These are phyloP conservation scores for Brettanomyces naardenensis DNA, from an alignment of 805 yeast species.

Conservation along the genomic window DNA sequence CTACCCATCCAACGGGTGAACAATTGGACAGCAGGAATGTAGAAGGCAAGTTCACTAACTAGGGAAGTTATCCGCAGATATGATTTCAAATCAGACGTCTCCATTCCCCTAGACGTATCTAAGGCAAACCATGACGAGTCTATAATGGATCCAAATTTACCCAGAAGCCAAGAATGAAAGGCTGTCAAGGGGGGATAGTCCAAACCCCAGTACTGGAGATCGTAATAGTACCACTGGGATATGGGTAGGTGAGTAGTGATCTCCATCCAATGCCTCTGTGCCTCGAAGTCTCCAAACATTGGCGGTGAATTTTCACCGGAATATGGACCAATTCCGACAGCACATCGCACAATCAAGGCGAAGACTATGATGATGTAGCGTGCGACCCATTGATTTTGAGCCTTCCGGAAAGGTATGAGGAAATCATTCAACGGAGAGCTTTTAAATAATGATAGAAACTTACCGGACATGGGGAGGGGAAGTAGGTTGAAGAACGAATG, in stretches of 20 bases:
- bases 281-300: slow-evolving; percentile 92
- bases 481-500: too few relatives aligned
- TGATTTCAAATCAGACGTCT: slow-evolving; percentile 57
- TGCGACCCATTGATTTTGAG: slow-evolving; percentile 87
- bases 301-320: slow-evolving; percentile 72
- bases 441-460: slow-evolving; percentile 25
- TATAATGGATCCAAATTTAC: slow-evolving; percentile 59
- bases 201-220: slow-evolving; percentile 89
- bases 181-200: slow-evolving; percentile 98
- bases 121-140: slow-evolving; percentile 72
- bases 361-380: slow-evolving; percentile 66
- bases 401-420: slow-evolving; percentile 68
- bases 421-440: slow-evolving; percentile 70
- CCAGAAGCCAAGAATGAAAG: slow-evolving; percentile 77
- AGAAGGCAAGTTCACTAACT: slow-evolving; percentile 63
- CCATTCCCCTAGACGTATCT: slow-evolving; percentile 68
- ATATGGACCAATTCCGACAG: slow-evolving; percentile 82
- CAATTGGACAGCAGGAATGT: slow-evolving; percentile 73
- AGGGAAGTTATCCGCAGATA: slow-evolving; percentile 81
- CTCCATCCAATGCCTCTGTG: slow-evolving; percentile 98
- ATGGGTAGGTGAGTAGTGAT: slow-evolving; percentile 72
- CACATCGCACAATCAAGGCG: slow-evolving; percentile 70
- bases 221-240: slow-evolving; percentile 79
- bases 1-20: slow-evolving; percentile 68
- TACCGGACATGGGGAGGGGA: too few relatives aligned